Evolutionary conservation across 139 green algal genomes (phyloP), one percentile per base, ranked within the genome.

Genomic region (Chlorella sp.): DNA sequence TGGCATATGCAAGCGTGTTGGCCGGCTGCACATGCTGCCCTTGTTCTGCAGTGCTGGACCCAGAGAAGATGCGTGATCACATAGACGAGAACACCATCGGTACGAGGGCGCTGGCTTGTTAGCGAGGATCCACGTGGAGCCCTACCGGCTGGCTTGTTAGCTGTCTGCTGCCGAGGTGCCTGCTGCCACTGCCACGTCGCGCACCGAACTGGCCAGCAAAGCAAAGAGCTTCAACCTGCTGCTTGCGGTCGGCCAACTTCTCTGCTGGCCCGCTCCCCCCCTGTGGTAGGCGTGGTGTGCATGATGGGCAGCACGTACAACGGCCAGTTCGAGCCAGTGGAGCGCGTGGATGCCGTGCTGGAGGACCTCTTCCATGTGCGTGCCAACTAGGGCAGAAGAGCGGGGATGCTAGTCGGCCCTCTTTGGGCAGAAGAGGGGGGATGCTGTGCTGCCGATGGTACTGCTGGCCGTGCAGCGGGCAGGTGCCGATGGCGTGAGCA

Each of bases 11-110:
- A 70, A 28, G 28, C 64, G 8, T 40, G 64, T n/a, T n/a, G n/a
- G n/a, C n/a, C n/a, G n/a, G n/a, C n/a, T n/a, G n/a, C n/a, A n/a
- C n/a, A n/a, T n/a, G n/a, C n/a, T n/a, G n/a, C n/a, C n/a, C n/a
- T n/a, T n/a, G 19, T 24, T 20, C 30, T 20, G 48, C 76, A 82
- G 76, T 72, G 36, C n/a, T 82, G 76, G 76, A 82, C n/a, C 43
- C 83, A 0, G 70, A 77, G 24, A 67, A 83, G 19, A 80, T 88
- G 51, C 68, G 62, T 43, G 67, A 54, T 11, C 56, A 69, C 5
- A 80, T 88, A 38, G 89, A 94, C 40, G 88, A 93, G 81, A 93
- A 93, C 88, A 95, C 92, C 19, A 94, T 94, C n/a, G 89, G 76
- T 80, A 32, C n/a, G 46, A 17, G 20, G 17, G 65, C 32, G 65